Evolutionary conservation across 768 basidiomycete genomes (phyloP), one percentile per base, ranked within the genome.

Genomic region (Piloderma croceum): DNA sequence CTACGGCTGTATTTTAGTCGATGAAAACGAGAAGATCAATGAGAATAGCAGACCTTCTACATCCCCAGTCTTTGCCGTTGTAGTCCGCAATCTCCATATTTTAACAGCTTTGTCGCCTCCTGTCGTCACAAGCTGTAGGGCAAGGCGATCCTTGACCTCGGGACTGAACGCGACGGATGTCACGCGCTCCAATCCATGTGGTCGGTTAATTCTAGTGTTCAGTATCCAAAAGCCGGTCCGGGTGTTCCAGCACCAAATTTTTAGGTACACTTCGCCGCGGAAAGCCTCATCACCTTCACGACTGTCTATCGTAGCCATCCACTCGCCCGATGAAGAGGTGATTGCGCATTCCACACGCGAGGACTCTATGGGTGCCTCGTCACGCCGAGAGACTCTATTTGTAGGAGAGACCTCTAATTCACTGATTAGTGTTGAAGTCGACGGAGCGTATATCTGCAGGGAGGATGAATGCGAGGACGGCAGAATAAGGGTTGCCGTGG

Each of bases 401-500:
- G 91, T 91, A 17, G 94, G 90, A 2, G 89, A 81, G 6, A 99
- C 78, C 61, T 98, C 96, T 15, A 98, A 71, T 60, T 99, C 94
- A 34, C 81, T 81, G 3, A 90, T 54, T 1, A 91, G 70, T 31
- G 76, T 73, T 21, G 83, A 83, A 3, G 77, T 72, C 6, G 71
- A 60, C 2, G 85, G 85, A 13, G 89, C 84, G 64, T 87, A 93
- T 19, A 85, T 79, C 66, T 98, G 94, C 29, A 99, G 69, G n/a
- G 91, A 89, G 3, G 93, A 92, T 1, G 91, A 87, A 55, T 99
- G 93, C 0, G 92, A 93, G 3, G 94, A 91, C 0, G 91, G 90
- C 12, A 98, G 72, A 48, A 97, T 73, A 45, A 98, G 67, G 5
- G 88, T 79, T 22, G 81, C 76, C 4, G 90, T 82, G 5, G 67